Percentiles rank a stretch among this genome's conserved stretches.
phyloP scores from a whole-genome alignment of 1,139 yeast genomes.

The Hansenula lynferdii region DNA sequence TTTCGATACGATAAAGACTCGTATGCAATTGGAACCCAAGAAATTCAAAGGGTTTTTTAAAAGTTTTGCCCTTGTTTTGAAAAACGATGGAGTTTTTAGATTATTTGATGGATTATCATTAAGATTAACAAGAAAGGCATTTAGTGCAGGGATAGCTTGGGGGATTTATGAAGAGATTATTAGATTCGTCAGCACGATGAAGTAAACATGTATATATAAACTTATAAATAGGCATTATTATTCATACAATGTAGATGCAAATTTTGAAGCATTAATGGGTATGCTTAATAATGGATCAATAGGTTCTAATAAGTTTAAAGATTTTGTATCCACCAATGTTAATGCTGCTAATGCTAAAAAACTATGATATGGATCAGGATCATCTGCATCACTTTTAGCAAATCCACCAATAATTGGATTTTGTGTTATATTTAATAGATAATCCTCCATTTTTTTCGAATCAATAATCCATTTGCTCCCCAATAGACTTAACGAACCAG shows the following conservation, averaged over 20 bases:
- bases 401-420: slow-evolving; percentile 74
- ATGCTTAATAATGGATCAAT: too few species aligned
- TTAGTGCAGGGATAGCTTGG: slow-evolving; percentile 96
- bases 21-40: slow-evolving; percentile 69
- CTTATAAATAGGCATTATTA: too few species aligned
- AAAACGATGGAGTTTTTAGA: slow-evolving; percentile 56
- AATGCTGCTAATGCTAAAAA: slow-evolving; percentile 57
- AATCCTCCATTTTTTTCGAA: slow-evolving; percentile 33
- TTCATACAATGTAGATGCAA: too few species aligned
- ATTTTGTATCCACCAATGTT: slow-evolving; percentile 34
- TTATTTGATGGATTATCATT: slow-evolving; percentile 82
- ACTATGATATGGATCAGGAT: slow-evolving; percentile 72
- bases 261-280: too few species aligned
- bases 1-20: slow-evolving; percentile 88
- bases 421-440: slow-evolving; percentile 58
- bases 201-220: too few species aligned
- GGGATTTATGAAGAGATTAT: slow-evolving; percentile 89
- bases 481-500: slow-evolving; percentile 52
- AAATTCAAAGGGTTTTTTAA: slow-evolving; percentile 35
- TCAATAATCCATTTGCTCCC: slow-evolving; percentile 33
- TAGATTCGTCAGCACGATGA: slow-evolving; percentile 28
- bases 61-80: slow-evolving; percentile 35
- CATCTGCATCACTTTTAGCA: slow-evolving; percentile 54
- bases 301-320: slow-evolving; percentile 8
- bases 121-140: slow-evolving; percentile 77